These are phyloP conservation scores for Aspergillus arachidicola DNA, from an alignment of 2,329 filamentous ascomycete species.

Conservation along the genomic window DNA sequence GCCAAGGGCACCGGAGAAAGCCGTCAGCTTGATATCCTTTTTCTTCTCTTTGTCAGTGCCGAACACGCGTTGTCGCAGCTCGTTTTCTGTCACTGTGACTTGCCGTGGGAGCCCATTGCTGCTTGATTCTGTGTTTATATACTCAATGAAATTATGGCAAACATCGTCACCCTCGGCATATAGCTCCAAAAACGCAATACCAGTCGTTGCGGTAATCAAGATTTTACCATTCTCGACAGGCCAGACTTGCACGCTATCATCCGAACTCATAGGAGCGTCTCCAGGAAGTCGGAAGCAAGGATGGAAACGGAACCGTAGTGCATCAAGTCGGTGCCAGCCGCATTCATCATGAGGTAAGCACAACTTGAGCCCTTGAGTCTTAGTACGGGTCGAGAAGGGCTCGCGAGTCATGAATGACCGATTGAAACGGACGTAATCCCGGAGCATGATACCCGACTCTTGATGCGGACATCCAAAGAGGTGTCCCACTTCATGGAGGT, in stretches of 20 bases:
- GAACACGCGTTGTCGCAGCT: constrained; percentile 71
- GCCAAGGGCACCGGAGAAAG: constrained; percentile 77
- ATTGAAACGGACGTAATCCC: constrained; percentile 83
- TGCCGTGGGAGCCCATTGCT: constrained; percentile 67
- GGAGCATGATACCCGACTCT: constrained; percentile 86
- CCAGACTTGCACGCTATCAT: constrained; percentile 84
- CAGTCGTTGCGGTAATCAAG: constrained; percentile 75
- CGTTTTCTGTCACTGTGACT: constrained; percentile 72
- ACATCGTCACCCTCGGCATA: constrained; percentile 77
- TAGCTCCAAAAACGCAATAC: constrained; percentile 83
- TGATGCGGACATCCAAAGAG: constrained; percentile 88
- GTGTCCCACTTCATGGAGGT: constrained; percentile 88
- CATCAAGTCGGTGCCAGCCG: constrained; percentile 86
- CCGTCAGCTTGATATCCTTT: constrained; percentile 66
- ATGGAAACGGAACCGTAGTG: constrained; percentile 84
- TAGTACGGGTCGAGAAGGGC: constrained; percentile 83
- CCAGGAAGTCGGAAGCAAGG: constrained; percentile 84
- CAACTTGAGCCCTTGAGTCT: constrained; percentile 73
- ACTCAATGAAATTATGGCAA: constrained; percentile 82
- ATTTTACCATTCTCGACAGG: constrained; percentile 76
- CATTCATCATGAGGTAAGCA: constrained; percentile 81
- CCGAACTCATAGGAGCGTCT: constrained; percentile 65
- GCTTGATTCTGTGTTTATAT: constrained; percentile 62
- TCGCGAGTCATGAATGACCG: constrained; percentile 80
- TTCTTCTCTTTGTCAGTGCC: constrained; percentile 69